Conservation (phyloP, 1,284 basidiomycete genomes). For the Tilletia horrida region DNA sequence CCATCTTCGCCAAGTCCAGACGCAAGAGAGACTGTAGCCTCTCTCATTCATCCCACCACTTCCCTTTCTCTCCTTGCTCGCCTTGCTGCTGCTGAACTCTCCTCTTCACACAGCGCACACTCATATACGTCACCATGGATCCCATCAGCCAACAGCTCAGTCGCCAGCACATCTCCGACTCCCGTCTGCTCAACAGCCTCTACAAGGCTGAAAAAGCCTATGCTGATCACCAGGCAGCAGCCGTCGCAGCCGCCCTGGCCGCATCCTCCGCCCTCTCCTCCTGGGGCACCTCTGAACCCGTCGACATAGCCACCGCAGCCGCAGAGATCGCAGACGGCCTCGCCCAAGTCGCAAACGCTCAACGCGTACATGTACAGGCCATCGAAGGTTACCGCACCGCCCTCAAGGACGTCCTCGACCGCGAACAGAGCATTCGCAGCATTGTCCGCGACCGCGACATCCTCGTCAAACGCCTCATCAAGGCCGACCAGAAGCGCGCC, state of each 20-base stretch:
- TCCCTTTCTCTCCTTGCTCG: no score
- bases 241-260: constrained; percentile 33
- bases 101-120: not conserved
- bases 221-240: constrained; percentile 40
- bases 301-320: constrained; percentile 52
- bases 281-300: constrained; percentile 56
- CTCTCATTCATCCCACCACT: no score
- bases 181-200: constrained; percentile 55
- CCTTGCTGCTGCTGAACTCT: no score
- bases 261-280: constrained; percentile 55
- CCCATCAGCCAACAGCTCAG: constrained; percentile 9
- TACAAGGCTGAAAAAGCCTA: constrained; percentile 56
- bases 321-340: constrained; percentile 53
- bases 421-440: constrained; percentile 55
- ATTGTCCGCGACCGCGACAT: constrained; percentile 58
- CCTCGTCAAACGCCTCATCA: constrained; percentile 56
- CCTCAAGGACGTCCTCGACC: constrained; percentile 57
- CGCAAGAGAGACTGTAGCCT: no score
- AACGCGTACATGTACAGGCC: constrained; percentile 54
- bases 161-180: constrained; percentile 45
- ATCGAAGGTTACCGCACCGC: constrained; percentile 55
- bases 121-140: not conserved
- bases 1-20: no score
- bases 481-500: constrained; percentile 53
- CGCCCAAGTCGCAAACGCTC: constrained; percentile 50